Evolutionary conservation across 139 green algal species (phyloP).

Genomic region (Coelastrella sp.): DNA sequence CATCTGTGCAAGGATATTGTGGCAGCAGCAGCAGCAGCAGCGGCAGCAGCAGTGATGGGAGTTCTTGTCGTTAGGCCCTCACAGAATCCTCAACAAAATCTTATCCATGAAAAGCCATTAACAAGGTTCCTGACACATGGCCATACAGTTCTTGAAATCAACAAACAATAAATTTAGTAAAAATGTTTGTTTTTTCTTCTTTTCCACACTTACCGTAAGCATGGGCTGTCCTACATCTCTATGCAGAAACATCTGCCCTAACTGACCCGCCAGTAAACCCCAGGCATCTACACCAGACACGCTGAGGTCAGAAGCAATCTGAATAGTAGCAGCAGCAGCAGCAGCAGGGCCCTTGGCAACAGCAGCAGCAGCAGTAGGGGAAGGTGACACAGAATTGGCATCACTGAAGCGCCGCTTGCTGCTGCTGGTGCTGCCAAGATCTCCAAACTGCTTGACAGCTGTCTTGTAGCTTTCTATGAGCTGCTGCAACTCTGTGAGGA

Average conservation of each 20-base stretch:
- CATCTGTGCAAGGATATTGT: slow-evolving; percentile 5
- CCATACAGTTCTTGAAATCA: neutral
- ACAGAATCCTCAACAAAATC: no score
- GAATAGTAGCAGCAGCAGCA: neutral
- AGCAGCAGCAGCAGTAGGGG: neutral
- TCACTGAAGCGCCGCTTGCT: neutral
- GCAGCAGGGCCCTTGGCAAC: neutral
- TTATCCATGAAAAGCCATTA: no score
- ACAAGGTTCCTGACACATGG: no score
- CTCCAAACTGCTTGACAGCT: neutral
- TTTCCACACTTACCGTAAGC: slow-evolving; percentile 30
- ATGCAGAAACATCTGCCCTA: slow-evolving; percentile 22
- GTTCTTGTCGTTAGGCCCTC: no score
- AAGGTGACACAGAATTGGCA: neutral
- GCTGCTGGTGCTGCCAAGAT: neutral
- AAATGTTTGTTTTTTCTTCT: no score
- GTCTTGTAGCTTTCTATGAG: neutral
- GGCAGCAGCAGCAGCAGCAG: slow-evolving; percentile 16
- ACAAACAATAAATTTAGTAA: no score
- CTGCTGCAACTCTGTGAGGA: neutral
- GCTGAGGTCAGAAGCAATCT: neutral
- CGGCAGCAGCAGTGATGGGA: neutral
- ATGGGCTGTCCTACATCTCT: slow-evolving; percentile 19
- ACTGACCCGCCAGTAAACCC: slow-evolving; percentile 8
- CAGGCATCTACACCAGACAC: slow-evolving; percentile 23